Evolutionary conservation across 371 early-diverging fungal species (phyloP), one percentile per base, ranked within the genome.

Genomic region (Choanephora cucurbitarum): DNA sequence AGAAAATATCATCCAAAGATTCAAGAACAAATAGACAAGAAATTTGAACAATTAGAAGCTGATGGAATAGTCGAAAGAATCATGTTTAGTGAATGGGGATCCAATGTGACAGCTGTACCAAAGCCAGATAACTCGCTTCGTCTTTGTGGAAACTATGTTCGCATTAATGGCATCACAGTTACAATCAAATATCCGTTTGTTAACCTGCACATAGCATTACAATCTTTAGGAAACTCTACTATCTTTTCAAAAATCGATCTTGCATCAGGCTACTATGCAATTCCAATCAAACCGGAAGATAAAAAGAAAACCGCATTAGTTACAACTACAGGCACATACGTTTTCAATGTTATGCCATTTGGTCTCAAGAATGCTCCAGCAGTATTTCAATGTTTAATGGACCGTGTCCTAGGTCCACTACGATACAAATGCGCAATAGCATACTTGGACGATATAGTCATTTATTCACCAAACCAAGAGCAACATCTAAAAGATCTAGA

Each of bases 321-420:
- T 5, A 55, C 56, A 24, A 43, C 3, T 1, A 5, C 3, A 1
- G 55, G 64, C 1, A 24, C 21, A 2, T 64, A 54, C 49, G 44
- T n/a, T n/a, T n/a, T n/a, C n/a, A n/a, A n/a, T n/a, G n/a, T n/a
- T n/a, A n/a, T n/a, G n/a, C n/a, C n/a, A n/a, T n/a, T n/a, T n/a
- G n/a, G n/a, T n/a, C n/a, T n/a, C n/a, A n/a, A n/a, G n/a, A n/a
- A n/a, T n/a, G n/a, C n/a, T n/a, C n/a, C n/a, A n/a, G n/a, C n/a
- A n/a, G n/a, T n/a, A n/a, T n/a, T n/a, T n/a, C n/a, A 55, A 50
- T 1, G 28, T 49, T 18, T 57, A 0, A 60, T 66, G 42, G 53
- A 60, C 34, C 11, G 21, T 5, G 57, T 54, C 37, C 31, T 60
- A 10, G 40, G 52, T 14, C 24, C 15, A 10, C 28, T 24, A 15